Base-by-base conservation (phyloP, 148 eudicot species). In the Diospyros lotus region DNA sequence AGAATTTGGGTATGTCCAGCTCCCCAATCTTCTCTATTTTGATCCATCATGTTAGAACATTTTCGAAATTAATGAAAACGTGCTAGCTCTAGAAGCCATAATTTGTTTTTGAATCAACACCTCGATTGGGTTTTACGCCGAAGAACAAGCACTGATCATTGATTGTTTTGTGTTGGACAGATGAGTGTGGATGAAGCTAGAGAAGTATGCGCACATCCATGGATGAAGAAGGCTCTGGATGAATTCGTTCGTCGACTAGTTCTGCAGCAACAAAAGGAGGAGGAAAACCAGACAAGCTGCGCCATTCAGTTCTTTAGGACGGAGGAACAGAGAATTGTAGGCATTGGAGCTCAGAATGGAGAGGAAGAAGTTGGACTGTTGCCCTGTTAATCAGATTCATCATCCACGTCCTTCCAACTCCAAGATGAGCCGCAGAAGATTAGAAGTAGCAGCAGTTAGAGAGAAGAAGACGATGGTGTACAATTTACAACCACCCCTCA, bases 201-300 rank as follows among this genome's bases (percentile, higher is more conserved):
- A 43, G 79, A 76, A 75, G 46, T 75, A 39, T 81, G 88, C 55
- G 68, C 78, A 4, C 77, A 79, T 74, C 6, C 6, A 14, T 87
- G 91, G 91, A 87, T 87, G 91, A 85, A 77, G 72, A 87, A 85
- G 78, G 91, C 85, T 43, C 63, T 87, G 18, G 88, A 85, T 69
- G 56, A 46, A 6, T 79, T 79, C 72, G 63, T 71, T 58, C 12
- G 44, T 50, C 68, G 59, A 9, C 71, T 75, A 62, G 10, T 1
- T n/a, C 71, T 55, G 11, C 18, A 42, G 61, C 64, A 53, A 67
- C 72, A 9, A 11, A 69, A 69, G 58, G 60, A 52, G 50, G 66
- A 66, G 3, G 72, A 66, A 18, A 68, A 56, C 14, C n/a, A 14
- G 28, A 52, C 4, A 44, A n/a, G 58, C 10, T 75, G 78, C 38